phyloP scores from a whole-genome alignment of 148 eudicot species.

The Tetragonia tetragonoides region DNA sequence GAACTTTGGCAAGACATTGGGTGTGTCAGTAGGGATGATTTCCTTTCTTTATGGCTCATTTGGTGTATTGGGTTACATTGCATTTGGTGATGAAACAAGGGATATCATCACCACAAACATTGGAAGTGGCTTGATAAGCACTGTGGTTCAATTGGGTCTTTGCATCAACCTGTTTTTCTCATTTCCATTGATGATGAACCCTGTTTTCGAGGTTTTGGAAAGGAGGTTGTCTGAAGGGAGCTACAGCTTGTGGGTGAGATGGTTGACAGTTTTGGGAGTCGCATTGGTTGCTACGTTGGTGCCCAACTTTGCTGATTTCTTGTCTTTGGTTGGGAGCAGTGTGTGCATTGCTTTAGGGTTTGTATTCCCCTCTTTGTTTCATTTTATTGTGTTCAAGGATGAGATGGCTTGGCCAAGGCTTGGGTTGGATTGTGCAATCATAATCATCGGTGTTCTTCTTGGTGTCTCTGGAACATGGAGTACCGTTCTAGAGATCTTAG shows the following conservation, averaged over 20 bases:
- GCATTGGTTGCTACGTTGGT: slow-evolving; percentile 62
- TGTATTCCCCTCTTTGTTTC: slow-evolving; percentile 81
- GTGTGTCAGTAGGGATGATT: slow-evolving; percentile 53
- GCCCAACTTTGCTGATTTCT: slow-evolving; percentile 83
- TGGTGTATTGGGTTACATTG: slow-evolving; percentile 71
- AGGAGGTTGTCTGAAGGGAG: slow-evolving; percentile 57
- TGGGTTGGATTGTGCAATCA: slow-evolving; percentile 38
- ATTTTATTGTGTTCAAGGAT: slow-evolving; percentile 53
- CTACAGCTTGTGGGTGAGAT: slow-evolving; percentile 68
- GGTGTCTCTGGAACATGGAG: slow-evolving; percentile 66
- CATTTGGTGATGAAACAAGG: slow-evolving; percentile 62
- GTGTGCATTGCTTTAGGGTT: slow-evolving; percentile 69
- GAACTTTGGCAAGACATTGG: slow-evolving; percentile 49
- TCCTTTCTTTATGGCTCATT: slow-evolving; percentile 56
- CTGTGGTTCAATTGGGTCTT: slow-evolving; percentile 58
- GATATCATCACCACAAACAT: slow-evolving; percentile 75
- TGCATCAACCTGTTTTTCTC: slow-evolving; percentile 68
- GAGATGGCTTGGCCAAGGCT: slow-evolving; percentile 46
- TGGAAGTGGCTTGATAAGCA: slow-evolving; percentile 60
- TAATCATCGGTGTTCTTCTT: slow-evolving; percentile 51
- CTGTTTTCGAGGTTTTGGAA: slow-evolving; percentile 80
- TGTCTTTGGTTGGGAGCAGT: slow-evolving; percentile 87
- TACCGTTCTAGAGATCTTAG: slow-evolving; percentile 55
- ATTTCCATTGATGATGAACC: slow-evolving; percentile 85
- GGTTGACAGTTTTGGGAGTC: slow-evolving; percentile 54